Evolutionary conservation across 2,329 filamentous ascomycete species (phyloP), one percentile per base, ranked within the genome.

Genomic region (Calonectria fujianensis): DNA sequence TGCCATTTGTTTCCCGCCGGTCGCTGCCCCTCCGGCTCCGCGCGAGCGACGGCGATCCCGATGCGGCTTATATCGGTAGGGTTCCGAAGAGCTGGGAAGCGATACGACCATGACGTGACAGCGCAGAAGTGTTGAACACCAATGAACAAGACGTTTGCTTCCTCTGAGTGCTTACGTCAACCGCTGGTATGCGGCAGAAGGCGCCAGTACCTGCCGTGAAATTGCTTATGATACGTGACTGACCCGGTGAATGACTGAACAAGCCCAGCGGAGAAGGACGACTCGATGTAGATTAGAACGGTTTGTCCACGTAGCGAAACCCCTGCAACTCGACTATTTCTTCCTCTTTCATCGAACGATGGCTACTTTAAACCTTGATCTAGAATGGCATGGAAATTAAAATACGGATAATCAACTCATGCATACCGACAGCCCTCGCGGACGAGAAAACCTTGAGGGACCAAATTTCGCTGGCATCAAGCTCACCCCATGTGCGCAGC

Each of bases 41-140:
- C 72, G 73, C 73, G 75, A 78, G 73, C 73, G 76, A 78, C 78
- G 78, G 78, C 77, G 77, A 80, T 80, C 76, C 78, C 78, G 78
- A 78, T 78, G 76, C 74, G 76, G 74, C 54, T 61, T 71, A 45
- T 70, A 27, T 39, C 35, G 52, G 63, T 50, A 67, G 70, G 73
- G 70, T 59, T 54, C 35, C 51, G 70, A 59, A 35, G 68, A 20
- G 24, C 54, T 59, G 63, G 64, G 57, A 63, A 45, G 51, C 39
- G 39, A 59, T 27, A 35, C 35, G 31, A 70, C 54, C 54, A 48
- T 39, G 57, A 63, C 39, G 41, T 70, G 54, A 70, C 52, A n/a
- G 31, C 41, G 31, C n/a, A 59, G 48, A 24, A 7, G 31, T 16
- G 24, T 37, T 20, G 31, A 39, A 39, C 48, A 45, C 39, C 41